Percentiles rank a stretch among this genome's conserved stretches.
Conservation (phyloP, 169 alveolate species). For the Plasmodium coatneyi region DNA sequence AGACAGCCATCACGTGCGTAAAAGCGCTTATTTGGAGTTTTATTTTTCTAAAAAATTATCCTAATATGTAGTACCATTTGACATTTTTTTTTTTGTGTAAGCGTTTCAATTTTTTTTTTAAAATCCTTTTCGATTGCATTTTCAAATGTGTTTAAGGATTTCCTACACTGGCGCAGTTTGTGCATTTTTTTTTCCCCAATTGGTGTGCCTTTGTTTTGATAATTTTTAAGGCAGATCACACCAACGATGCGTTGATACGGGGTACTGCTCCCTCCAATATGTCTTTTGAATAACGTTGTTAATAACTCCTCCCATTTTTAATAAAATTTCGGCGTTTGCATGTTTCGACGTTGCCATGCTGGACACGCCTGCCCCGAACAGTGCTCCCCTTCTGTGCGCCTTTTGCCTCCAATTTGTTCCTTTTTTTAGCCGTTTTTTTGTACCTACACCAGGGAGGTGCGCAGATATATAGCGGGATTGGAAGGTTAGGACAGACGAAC, state of each 20-base stretch:
- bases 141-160: neutral
- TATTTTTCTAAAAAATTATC: neutral
- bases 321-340: neutral
- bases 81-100: neutral
- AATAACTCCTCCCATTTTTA: neutral
- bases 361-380: neutral
- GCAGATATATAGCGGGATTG: neutral
- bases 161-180: neutral
- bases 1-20: neutral
- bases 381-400: neutral
- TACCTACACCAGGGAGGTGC: neutral
- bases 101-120: neutral
- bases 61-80: neutral
- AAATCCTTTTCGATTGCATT: neutral
- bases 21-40: neutral
- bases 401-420: neutral
- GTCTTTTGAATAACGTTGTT: neutral
- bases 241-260: neutral
- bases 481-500: neutral
- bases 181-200: neutral
- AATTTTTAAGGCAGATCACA: slow-evolving; percentile 2
- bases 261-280: neutral
- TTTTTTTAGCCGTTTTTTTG: neutral
- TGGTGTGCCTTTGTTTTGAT: slow-evolving; percentile 9
- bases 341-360: neutral